Percentiles rank a stretch among this genome's conserved stretches.
Evolutionary conservation across 2,329 filamentous ascomycete genomes (phyloP).

Genomic region (Neurospora crassa): DNA sequence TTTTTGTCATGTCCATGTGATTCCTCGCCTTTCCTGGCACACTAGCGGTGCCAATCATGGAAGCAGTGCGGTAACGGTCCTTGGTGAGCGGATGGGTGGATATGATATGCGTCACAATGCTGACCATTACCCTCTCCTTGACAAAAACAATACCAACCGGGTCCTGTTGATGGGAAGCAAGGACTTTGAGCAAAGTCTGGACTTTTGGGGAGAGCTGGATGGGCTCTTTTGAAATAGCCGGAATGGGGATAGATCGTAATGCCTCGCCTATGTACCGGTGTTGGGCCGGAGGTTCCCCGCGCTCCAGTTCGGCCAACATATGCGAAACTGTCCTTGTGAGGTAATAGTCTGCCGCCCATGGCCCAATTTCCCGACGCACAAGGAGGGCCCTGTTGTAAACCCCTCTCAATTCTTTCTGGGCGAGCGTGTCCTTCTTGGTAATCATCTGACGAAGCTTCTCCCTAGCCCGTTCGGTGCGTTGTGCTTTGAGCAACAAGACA

Average conservation of each 20-base stretch:
- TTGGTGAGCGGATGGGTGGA: constrained; percentile 37
- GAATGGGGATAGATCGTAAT: constrained; percentile 17
- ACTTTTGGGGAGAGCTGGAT: constrained; percentile 48
- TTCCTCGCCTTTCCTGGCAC: constrained; percentile 26
- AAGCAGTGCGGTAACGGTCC: constrained; percentile 39
- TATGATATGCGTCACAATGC: constrained; percentile 50
- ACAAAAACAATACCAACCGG: constrained; percentile 59
- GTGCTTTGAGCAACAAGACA: constrained; percentile 35
- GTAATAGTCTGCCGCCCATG: constrained; percentile 61
- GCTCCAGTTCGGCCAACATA: constrained; percentile 18
- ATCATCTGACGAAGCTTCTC: constrained; percentile 29
- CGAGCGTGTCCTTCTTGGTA: constrained; percentile 38
- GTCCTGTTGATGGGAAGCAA: constrained; percentile 33
- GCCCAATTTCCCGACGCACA: constrained; percentile 50
- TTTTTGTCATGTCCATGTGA: constrained; percentile 25
- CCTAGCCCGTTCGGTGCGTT: constrained; percentile 31
- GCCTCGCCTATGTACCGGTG: constrained; percentile 44
- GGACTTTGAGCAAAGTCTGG: constrained; percentile 39
- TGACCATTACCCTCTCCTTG: constrained; percentile 50
- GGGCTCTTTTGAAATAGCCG: constrained; percentile 12
- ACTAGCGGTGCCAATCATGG: constrained; percentile 45
- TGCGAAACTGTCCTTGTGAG: constrained; percentile 39
- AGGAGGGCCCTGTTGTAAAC: constrained; percentile 41
- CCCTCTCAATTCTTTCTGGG: constrained; percentile 44
- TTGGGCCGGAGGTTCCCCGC: constrained; percentile 12